Conservation (phyloP, 495 filamentous ascomycete genomes). For the Haplographium delicatum region DNA sequence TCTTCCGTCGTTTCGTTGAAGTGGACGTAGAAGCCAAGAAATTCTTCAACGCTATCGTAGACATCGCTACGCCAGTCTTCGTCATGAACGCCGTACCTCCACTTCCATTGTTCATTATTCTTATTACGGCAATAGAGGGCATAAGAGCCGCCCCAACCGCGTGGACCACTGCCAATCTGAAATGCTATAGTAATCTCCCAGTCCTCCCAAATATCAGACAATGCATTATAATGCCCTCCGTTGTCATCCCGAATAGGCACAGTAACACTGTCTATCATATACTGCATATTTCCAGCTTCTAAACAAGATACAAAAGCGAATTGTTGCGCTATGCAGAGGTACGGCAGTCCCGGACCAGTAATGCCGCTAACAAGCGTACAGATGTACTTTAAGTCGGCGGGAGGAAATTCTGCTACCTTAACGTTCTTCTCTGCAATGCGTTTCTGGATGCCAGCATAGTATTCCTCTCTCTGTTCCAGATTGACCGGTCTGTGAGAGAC, state of each 20-base stretch:
- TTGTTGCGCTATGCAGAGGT: slow-evolving; percentile 2
- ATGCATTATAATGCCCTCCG: slow-evolving; percentile 4
- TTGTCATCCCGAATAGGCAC: slow-evolving; percentile 8
- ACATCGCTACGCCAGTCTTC: slow-evolving; percentile 12
- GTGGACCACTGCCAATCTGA: slow-evolving; percentile 9
- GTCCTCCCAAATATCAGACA: slow-evolving; percentile 5
- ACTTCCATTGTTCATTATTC: slow-evolving; percentile 14
- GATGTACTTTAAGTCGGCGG: slow-evolving; percentile 14
- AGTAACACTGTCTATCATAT: slow-evolving; percentile 4
- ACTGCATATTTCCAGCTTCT: not conserved
- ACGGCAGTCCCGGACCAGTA: slow-evolving; percentile 11
- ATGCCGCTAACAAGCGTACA: slow-evolving; percentile 15
- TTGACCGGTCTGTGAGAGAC: slow-evolving; percentile 6
- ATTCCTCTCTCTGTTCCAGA: slow-evolving; percentile 12
- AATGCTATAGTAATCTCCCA: slow-evolving; percentile 13
- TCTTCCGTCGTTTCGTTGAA: slow-evolving; percentile 10
- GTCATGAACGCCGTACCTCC: slow-evolving; percentile 13
- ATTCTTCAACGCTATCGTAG: slow-evolving; percentile 15
- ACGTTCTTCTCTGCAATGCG: slow-evolving; percentile 13
- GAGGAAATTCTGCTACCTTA: slow-evolving; percentile 17
- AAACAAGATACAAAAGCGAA: slow-evolving; percentile 9
- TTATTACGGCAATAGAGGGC: slow-evolving; percentile 14
- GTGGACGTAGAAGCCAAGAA: slow-evolving; percentile 16
- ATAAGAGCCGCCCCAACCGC: slow-evolving; percentile 10
- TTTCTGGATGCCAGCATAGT: slow-evolving; percentile 7